Evolutionary conservation across 2,329 filamentous ascomycete species (phyloP).

Genomic region (Cercospora janseana): DNA sequence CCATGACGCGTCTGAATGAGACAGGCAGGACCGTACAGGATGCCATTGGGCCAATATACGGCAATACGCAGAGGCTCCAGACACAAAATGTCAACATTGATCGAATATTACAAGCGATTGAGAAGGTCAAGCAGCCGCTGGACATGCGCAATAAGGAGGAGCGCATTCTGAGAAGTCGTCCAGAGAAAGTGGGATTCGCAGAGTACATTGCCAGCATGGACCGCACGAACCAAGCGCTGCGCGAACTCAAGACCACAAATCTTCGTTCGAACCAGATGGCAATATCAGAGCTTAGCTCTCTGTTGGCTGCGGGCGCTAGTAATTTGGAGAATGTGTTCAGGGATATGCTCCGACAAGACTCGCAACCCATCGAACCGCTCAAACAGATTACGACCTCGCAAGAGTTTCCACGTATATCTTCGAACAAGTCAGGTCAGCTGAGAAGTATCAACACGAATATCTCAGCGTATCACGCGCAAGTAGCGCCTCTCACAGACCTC

Average conservation of each 20-base stretch:
- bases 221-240: conserved; percentile 78
- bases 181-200: conserved; percentile 74
- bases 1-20: conserved; percentile 75
- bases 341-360: conserved; percentile 73
- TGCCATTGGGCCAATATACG: conserved; percentile 87
- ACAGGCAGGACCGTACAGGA: conserved; percentile 89
- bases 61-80: conserved; percentile 86
- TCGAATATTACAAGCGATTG: conserved; percentile 78
- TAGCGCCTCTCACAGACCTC: conserved; percentile 31
- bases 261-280: conserved; percentile 88
- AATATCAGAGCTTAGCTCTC: conserved; percentile 71
- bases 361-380: conserved; percentile 78
- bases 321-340: conserved; percentile 85
- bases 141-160: conserved; percentile 92
- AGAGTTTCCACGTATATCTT: conserved; percentile 72
- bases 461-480: conserved; percentile 31
- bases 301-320: conserved; percentile 75
- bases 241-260: conserved; percentile 85
- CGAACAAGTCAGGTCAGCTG: conserved; percentile 72
- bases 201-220: conserved; percentile 89
- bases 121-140: conserved; percentile 82
- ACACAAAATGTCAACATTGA: conserved; percentile 88
- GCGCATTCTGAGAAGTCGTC: conserved; percentile 75
- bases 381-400: conserved; percentile 85
- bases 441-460: conserved; percentile 68